Conservation (phyloP, 2,329 filamentous ascomycete genomes). For the Hymenoscyphus salicellus region DNA sequence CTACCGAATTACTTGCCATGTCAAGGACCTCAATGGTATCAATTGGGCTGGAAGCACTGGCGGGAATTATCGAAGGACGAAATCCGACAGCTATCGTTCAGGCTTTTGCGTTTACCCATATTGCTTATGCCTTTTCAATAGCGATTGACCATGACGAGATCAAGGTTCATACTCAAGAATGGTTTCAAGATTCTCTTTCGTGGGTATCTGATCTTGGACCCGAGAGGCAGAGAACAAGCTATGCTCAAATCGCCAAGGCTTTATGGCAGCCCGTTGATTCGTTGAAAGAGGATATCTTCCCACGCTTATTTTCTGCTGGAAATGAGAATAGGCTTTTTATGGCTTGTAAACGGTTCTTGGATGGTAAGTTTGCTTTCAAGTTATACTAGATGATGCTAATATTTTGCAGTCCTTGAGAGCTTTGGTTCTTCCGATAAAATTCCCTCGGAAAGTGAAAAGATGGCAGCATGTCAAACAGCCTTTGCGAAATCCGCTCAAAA, state of each 20-base stretch:
- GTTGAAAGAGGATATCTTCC: background rate
- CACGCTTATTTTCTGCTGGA: background rate
- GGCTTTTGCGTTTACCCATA: constrained; percentile 31
- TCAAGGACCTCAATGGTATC: constrained; percentile 27
- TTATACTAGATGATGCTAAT: constrained; percentile 7
- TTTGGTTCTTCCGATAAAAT: constrained; percentile 12
- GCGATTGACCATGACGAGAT: constrained; percentile 23
- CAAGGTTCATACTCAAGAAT: constrained; percentile 22
- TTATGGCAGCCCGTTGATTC: constrained; percentile 27
- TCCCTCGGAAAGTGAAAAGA: background rate
- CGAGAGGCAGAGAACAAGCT: constrained; percentile 20
- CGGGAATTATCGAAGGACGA: constrained; percentile 27
- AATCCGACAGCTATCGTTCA: constrained; percentile 28
- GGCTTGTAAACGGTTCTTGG: constrained; percentile 25
- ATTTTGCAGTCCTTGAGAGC: constrained; percentile 21
- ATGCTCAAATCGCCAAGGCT: constrained; percentile 23
- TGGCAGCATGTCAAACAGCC: constrained; percentile 16
- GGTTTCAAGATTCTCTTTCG: constrained; percentile 26
- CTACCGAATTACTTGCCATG: constrained; percentile 25
- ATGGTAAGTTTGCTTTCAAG: constrained; percentile 21
- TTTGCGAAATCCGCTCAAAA: constrained; percentile 22
- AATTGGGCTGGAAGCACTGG: constrained; percentile 28
- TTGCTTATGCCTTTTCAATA: constrained; percentile 29
- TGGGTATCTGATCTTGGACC: constrained; percentile 23
- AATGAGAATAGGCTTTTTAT: constrained; percentile 16